These are phyloP conservation scores for Paspalum notatum DNA, from an alignment of 176 grass and related monocot genomes.

Conservation along the genomic window DNA sequence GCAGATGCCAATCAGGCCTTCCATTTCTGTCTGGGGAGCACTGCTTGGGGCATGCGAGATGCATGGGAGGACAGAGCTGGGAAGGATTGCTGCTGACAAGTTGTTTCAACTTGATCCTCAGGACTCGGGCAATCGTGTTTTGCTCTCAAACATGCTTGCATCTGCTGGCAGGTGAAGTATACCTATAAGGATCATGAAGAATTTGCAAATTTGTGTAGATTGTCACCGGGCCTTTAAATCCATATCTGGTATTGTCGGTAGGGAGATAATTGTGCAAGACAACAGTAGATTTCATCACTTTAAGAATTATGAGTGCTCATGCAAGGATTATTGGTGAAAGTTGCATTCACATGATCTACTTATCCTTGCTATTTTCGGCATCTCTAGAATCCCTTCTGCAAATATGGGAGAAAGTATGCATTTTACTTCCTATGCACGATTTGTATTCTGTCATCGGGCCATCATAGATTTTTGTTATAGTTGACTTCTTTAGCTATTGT, in stretches of 20 bases:
- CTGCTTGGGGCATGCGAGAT: constrained; percentile 79
- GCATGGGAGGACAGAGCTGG: constrained; percentile 73
- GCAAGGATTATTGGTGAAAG: constrained; percentile 80
- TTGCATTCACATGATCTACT: background rate
- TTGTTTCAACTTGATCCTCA: constrained; percentile 80
- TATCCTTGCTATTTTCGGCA: constrained; percentile 10
- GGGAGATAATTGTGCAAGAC: constrained; percentile 81
- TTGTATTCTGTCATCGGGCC: background rate
- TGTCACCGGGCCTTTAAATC: constrained; percentile 77
- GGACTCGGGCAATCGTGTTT: constrained; percentile 79
- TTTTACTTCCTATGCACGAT: constrained; percentile 9
- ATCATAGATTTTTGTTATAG: background rate
- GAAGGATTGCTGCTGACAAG: constrained; percentile 75
- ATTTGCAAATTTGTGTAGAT: constrained; percentile 76
- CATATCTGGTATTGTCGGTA: constrained; percentile 73
- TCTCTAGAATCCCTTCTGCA: constrained; percentile 1
- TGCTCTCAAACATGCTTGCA: too few species aligned
- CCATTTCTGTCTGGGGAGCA: constrained; percentile 80
- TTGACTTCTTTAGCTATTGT: constrained; percentile 3
- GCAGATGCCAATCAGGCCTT: constrained; percentile 67
- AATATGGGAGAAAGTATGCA: constrained; percentile 34
- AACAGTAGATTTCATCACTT: constrained; percentile 92
- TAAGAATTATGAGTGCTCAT: constrained; percentile 75
- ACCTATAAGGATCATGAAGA: constrained; percentile 84
- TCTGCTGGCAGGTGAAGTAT: too few species aligned